phyloP scores from a whole-genome alignment of 805 yeast species.

The Tetrapisispora nanseiensis region DNA sequence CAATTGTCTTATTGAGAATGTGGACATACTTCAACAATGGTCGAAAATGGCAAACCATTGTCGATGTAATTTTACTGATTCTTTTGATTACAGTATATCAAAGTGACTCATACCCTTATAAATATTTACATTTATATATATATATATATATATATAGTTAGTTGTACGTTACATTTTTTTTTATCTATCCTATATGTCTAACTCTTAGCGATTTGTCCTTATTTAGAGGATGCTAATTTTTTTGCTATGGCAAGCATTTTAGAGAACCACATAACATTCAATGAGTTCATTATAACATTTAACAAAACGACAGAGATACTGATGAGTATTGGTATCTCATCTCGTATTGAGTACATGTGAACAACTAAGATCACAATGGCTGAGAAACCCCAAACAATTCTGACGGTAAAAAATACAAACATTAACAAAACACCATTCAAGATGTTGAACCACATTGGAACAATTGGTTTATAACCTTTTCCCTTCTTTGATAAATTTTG shows the following conservation, averaged over 20 bases:
- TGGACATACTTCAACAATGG: too few species aligned
- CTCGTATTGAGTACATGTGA: constrained; percentile 38
- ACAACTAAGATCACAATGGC: constrained; percentile 45
- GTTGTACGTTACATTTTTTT: too few species aligned
- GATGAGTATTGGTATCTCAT: constrained; percentile 36
- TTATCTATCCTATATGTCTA: too few species aligned
- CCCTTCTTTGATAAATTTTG: neutral
- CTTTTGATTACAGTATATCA: too few species aligned
- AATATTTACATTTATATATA: too few species aligned
- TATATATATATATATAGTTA: too few species aligned
- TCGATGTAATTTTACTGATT: too few species aligned
- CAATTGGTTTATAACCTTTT: neutral
- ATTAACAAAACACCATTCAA: constrained; percentile 66
- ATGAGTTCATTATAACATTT: constrained; percentile 51
- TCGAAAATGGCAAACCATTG: too few species aligned
- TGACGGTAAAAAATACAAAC: constrained; percentile 57
- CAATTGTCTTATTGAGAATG: too few species aligned
- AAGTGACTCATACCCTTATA: too few species aligned
- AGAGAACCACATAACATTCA: constrained; percentile 76
- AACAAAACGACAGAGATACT: constrained; percentile 43
- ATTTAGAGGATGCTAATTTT: constrained; percentile 31
- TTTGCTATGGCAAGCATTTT: constrained; percentile 70
- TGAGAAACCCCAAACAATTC: constrained; percentile 81
- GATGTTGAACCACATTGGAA: constrained; percentile 40
- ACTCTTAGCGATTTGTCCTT: too few species aligned